Base-by-base conservation (phyloP, 306 rosid species). In the Glycine latifolia region DNA sequence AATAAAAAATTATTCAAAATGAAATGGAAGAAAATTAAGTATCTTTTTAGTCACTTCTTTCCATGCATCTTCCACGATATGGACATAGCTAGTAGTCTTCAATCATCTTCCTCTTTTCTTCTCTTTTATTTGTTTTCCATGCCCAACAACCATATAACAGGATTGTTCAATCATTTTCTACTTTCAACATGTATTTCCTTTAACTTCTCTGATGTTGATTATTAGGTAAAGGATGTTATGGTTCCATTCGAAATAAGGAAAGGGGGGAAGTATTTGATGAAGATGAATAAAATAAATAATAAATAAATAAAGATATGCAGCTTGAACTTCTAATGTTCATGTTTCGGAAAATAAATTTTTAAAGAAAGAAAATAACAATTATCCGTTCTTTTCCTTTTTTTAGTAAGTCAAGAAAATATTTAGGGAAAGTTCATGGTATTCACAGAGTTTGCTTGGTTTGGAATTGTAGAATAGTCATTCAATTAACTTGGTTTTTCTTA, bases 181-280 rank as follows among this genome's bases (percentile, higher is more conserved):
- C 59, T 77, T 44, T 61, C 37, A 71, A 53, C 44, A 7, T 26
- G 2, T 53, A 44, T 71, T 77, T 62, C 68, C 52, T 76, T 62
- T 53, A 10, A 43, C 70, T 53, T 69, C 75, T 75, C 2, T 37
- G 66, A 60, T 61, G 61, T 62, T 52, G 69, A 77, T 77, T 53
- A 77, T 71, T 82, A 41, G 86, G 61, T 69, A 68, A 60, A 77
- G 82, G 73, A 71, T 77, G 67, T 49, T 60, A 62, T 70, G 74
- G 68, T 77, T 61, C 39, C 67, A 77, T 70, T 83, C 82, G 44
- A 6, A 62, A 70, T 69, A 60, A 77, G 78, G 82, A 55, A 81
- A 66, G 44, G 67, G 47, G 39, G 41, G 50, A n/a, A 68, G 70
- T 48, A 76, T 7, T 20, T 39, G 60, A 69, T 8, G 33, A 65